These are phyloP conservation scores for Cryptosporidium meleagridis DNA, from an alignment of 169 alveolate genomes.

Conservation along the genomic window DNA sequence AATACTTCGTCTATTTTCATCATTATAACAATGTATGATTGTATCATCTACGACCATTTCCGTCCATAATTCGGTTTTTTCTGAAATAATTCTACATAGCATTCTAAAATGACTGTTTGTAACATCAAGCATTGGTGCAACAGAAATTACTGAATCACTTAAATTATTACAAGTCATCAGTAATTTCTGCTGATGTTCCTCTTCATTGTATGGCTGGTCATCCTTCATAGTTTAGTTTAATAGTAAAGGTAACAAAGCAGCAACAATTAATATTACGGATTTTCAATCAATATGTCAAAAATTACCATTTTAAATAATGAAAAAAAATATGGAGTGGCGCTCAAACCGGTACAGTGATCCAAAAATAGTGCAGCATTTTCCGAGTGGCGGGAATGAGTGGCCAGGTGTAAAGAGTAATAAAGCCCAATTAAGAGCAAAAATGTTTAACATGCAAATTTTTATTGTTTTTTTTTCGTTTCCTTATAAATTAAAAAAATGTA, in stretches of 20 bases:
- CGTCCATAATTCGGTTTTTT: slow-evolving; percentile 89
- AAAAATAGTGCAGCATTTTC: background rate
- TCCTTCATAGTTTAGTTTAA: background rate
- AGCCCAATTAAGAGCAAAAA: background rate
- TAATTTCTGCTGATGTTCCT: too few relatives aligned
- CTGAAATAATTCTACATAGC: slow-evolving; percentile 89
- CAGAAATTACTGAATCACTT: slow-evolving; percentile 82
- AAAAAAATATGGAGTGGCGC: background rate
- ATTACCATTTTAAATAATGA: background rate
- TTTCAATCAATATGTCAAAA: background rate
- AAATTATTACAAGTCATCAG: background rate
- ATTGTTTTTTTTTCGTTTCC: too few relatives aligned
- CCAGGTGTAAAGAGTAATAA: background rate
- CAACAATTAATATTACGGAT: too few relatives aligned
- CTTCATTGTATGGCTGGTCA: background rate
- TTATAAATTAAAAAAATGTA: too few relatives aligned
- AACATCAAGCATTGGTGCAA: slow-evolving; percentile 97
- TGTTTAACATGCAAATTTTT: too few relatives aligned
- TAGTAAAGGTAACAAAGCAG: too few relatives aligned
- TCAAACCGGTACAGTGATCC: background rate
- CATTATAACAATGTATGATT: slow-evolving; percentile 81
- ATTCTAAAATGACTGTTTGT: slow-evolving; percentile 89
- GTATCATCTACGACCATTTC: slow-evolving; percentile 93
- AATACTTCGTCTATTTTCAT: slow-evolving; percentile 48
- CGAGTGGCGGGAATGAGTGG: background rate